Base-by-base conservation (phyloP, 2,329 filamentous ascomycete genomes). In the Catunica adiposa region DNA sequence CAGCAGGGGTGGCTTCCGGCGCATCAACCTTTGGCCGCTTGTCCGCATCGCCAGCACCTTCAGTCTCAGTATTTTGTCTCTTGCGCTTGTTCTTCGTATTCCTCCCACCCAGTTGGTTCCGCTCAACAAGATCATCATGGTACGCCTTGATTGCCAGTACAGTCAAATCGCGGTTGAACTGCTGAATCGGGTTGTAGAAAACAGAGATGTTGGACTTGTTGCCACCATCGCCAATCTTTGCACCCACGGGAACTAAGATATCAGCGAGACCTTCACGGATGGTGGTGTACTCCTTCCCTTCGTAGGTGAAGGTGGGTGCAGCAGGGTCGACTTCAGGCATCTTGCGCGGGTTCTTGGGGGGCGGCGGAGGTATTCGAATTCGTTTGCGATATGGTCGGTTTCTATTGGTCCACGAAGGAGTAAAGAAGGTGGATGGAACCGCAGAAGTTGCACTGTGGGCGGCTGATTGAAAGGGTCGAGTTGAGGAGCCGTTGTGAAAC, bases 121-220 rank as follows among this genome's bases (percentile, higher is more conserved):
- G 71, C 34, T 75, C 70, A 17, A 80, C 61, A 37, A 62, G 65
- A 31, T 87, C 80, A 62, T 92, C 82, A 1, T 86, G 87, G 66
- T 90, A 95, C 0, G 86, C 85, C 64, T 86, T 87, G 67, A 98
- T 95, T 0, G 88, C 88, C 14, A 98, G 76, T 25, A 96, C 87
- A 59, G 88, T 96, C 61, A 98, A 70, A 66, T 98, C 92, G 50
- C 94, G 84, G 69, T 98, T 98, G 74, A 97, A 98, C 66, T 98
- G 92, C 66, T 98, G 92, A 55, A 98, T 96, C 0, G 92, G 90
- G 63, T 98, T 98, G 76, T 98, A 98, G 66, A 98, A 98, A 56
- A 98, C 94, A 7, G 57, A 58, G 44, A 59, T 57, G 63, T 90
- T 84, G 62, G 82, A 78, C 40, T 80, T 74, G 62, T 80, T 75